A percentile compares a stretch with the other conserved stretches of the same genome.
Evolutionary conservation across 163 green algal genomes (phyloP).

Genomic region (Prototheca cutis): DNA sequence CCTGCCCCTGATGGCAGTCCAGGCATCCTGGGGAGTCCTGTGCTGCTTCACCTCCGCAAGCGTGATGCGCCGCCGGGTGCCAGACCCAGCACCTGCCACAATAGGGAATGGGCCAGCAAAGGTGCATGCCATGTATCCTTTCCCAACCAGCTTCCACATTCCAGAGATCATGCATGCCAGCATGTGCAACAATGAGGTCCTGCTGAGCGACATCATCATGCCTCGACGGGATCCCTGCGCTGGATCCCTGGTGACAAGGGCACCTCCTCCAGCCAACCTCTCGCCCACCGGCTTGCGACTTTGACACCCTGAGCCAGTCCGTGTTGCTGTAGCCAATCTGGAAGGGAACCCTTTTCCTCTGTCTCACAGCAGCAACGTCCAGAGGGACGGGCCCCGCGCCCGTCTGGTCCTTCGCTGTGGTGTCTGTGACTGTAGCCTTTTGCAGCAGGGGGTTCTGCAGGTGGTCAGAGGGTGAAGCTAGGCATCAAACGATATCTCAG

Average conservation of each 20-base stretch:
- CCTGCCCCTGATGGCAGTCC: slow-evolving; percentile 54
- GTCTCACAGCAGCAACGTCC: not conserved
- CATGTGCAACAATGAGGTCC: no score
- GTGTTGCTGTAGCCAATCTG: slow-evolving; percentile 82
- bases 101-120: not conserved
- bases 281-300: not conserved
- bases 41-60: slow-evolving; percentile 70
- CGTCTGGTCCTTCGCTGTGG: not conserved
- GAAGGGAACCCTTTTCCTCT: slow-evolving; percentile 46
- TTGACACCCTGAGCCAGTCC: slow-evolving; percentile 76
- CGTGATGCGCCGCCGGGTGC: slow-evolving; percentile 48
- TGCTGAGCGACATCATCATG: no score
- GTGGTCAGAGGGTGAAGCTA: not conserved
- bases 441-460: slow-evolving; percentile 33
- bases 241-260: not conserved
- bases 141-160: no score
- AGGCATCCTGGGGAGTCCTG: slow-evolving; percentile 56
- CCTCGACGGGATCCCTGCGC: not conserved
- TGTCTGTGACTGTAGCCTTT: slow-evolving; percentile 28
- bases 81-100: no score
- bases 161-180: no score
- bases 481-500: no score
- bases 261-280: not conserved
- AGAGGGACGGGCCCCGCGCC: not conserved
- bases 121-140: no score